Evolutionary conservation across 768 basidiomycete species (phyloP).

Genomic region (Hysterangium stoloniferum): DNA sequence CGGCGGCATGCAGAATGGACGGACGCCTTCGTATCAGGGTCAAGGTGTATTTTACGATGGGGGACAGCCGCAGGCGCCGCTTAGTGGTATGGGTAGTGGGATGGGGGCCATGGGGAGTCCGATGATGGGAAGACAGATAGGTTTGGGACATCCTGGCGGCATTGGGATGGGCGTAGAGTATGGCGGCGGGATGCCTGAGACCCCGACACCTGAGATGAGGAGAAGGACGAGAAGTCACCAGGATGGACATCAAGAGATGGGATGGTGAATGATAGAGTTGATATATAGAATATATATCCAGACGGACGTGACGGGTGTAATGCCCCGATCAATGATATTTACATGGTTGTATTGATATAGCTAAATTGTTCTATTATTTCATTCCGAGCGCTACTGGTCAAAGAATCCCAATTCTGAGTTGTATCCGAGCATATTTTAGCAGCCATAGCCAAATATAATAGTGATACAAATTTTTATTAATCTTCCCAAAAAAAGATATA

Average conservation of each 20-base stretch:
- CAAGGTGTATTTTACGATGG: neutral
- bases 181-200: constrained; percentile 3
- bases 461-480: no score
- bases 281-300: constrained; percentile 2
- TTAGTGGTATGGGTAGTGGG: neutral
- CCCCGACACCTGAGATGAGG: constrained; percentile 1
- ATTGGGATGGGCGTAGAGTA: constrained; percentile 4
- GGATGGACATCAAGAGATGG: constrained; percentile 2
- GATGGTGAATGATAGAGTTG: constrained; percentile 6
- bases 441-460: no score
- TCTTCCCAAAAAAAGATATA: no score
- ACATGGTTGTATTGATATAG: no score
- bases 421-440: no score
- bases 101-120: neutral
- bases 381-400: no score
- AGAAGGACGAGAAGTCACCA: constrained; percentile 6
- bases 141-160: neutral
- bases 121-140: constrained; percentile 2
- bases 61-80: neutral
- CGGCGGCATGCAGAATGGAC: constrained; percentile 4
- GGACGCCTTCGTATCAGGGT: neutral
- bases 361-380: no score
- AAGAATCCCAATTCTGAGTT: no score
- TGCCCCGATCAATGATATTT: no score
- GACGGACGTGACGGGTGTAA: no score